A percentile compares a stretch with the other conserved stretches of the same genome.
phyloP scores from a whole-genome alignment of 108 stramenopile species.

The Pseudonitzschia multistriata region DNA sequence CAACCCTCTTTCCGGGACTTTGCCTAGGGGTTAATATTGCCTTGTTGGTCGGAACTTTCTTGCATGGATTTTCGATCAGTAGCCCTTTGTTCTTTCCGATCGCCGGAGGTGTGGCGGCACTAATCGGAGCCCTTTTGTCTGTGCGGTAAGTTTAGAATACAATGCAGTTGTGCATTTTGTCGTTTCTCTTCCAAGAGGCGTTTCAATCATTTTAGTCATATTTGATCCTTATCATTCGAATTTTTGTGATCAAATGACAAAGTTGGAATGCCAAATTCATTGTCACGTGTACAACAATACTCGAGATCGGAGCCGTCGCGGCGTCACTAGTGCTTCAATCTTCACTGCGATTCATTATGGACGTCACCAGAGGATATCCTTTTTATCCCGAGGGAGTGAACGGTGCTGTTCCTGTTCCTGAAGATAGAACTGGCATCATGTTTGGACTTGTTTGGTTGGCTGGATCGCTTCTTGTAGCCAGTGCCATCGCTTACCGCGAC shows the following conservation, averaged over 20 bases:
- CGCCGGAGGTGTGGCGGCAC: conserved; percentile 26
- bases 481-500: conserved; percentile 58
- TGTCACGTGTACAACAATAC: conserved; percentile 50
- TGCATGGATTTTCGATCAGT: conserved; percentile 1
- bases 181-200: background rate
- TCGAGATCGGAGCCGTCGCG: conserved; percentile 58
- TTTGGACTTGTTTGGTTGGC: conserved; percentile 56
- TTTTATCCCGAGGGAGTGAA: conserved; percentile 28
- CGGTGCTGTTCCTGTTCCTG: background rate
- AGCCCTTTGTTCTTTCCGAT: conserved; percentile 36
- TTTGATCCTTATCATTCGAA: background rate
- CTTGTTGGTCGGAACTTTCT: conserved; percentile 36
- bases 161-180: background rate
- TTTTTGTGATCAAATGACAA: background rate
- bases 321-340: conserved; percentile 46
- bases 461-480: conserved; percentile 49
- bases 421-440: conserved; percentile 18
- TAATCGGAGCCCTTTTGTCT: conserved; percentile 34
- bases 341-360: conserved; percentile 35
- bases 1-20: conserved; percentile 53
- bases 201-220: background rate
- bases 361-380: conserved; percentile 44
- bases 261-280: conserved; percentile 45
- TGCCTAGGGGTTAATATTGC: conserved; percentile 50
- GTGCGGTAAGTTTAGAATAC: conserved; percentile 29